These are phyloP conservation scores for Citeromyces hawaiiensis DNA, from an alignment of 1,139 yeast genomes.

Conservation along the genomic window DNA sequence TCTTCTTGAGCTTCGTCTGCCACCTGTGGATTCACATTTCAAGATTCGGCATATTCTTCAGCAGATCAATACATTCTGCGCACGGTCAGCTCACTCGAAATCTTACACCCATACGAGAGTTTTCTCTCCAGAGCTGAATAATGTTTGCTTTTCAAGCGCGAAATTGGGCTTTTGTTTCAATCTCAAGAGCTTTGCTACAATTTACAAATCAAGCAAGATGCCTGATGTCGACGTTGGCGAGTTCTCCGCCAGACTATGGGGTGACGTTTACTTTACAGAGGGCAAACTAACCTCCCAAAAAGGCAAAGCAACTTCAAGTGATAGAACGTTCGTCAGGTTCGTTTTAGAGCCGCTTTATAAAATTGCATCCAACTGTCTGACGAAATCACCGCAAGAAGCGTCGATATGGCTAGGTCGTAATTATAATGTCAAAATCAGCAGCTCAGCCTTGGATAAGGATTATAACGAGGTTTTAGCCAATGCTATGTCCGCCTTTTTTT, in stretches of 20 bases:
- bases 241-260: constrained; percentile 61
- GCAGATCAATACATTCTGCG: constrained; percentile 42
- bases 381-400: constrained; percentile 33
- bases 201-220: constrained; percentile 26
- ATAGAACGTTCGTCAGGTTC: constrained; percentile 53
- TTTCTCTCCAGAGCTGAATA: constrained; percentile 50
- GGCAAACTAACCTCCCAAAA: constrained; percentile 17
- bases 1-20: constrained; percentile 61
- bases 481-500: constrained; percentile 44
- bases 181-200: constrained; percentile 45
- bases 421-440: constrained; percentile 24
- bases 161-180: constrained; percentile 51
- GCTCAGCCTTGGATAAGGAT: constrained; percentile 31
- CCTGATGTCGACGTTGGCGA: constrained; percentile 22
- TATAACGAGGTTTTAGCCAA: constrained; percentile 41
- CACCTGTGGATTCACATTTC: constrained; percentile 60
- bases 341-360: constrained; percentile 76
- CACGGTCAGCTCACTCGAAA: constrained; percentile 10
- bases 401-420: constrained; percentile 30
- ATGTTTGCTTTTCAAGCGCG: constrained; percentile 67
- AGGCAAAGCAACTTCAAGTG: constrained; percentile 26
- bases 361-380: constrained; percentile 45
- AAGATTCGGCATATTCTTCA: constrained; percentile 55
- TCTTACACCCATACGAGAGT: constrained; percentile 17
- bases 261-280: constrained; percentile 45